These are phyloP conservation scores for Helotiales sp. DNA, from an alignment of 2,329 filamentous ascomycete genomes.

Conservation along the genomic window DNA sequence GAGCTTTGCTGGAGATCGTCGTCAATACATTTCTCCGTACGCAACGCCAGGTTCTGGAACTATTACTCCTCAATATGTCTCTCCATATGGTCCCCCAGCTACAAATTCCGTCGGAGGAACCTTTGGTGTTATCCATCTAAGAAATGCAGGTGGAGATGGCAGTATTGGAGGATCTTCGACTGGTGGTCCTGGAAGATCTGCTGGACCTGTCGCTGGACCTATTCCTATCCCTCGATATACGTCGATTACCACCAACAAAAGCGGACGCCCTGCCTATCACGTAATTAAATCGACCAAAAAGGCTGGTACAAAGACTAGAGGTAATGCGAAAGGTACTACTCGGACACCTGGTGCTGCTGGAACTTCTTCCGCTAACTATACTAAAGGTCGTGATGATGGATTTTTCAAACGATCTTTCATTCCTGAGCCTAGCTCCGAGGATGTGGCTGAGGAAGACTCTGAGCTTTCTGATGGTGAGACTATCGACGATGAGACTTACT, in stretches of 20 bases:
- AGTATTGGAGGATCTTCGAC: background rate
- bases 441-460: too few relatives aligned
- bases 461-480: too few relatives aligned
- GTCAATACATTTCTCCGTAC: slow-evolving; percentile 5
- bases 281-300: background rate
- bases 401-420: too few relatives aligned
- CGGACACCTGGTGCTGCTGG: too few relatives aligned
- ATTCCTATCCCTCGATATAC: background rate
- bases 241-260: background rate
- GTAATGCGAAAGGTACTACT: too few relatives aligned
- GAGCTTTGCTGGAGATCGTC: background rate
- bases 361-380: too few relatives aligned
- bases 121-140: background rate
- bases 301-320: background rate
- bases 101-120: background rate
- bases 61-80: background rate
- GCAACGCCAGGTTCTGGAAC: background rate
- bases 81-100: background rate
- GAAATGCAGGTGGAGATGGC: background rate
- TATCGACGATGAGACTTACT: too few relatives aligned
- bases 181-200: too few relatives aligned
- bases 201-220: background rate
- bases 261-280: background rate
- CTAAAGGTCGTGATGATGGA: too few relatives aligned
- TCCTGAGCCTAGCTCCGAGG: too few relatives aligned